Evolutionary conservation across 73 alveolate genomes (phyloP).

Genomic region (Uronychia binucleata): DNA sequence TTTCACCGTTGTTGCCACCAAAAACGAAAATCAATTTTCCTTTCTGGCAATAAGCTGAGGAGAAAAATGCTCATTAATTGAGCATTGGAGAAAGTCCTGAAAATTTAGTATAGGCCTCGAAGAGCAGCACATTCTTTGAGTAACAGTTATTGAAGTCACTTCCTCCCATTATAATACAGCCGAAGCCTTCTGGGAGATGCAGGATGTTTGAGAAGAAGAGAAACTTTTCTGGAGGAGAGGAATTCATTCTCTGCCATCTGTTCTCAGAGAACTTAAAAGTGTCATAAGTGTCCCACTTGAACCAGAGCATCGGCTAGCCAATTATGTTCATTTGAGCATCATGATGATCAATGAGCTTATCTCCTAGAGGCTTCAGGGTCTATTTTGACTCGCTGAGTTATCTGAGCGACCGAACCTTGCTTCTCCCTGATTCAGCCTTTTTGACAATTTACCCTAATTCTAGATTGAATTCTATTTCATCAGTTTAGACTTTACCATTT

Average conservation of each 20-base stretch:
- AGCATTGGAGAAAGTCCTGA: slow-evolving; percentile 32
- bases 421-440: neutral
- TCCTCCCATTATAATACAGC: slow-evolving; percentile 44
- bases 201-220: slow-evolving; percentile 38
- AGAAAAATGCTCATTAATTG: slow-evolving; percentile 44
- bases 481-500: slow-evolving; percentile 1
- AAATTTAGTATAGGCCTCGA: slow-evolving; percentile 5
- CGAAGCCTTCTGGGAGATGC: slow-evolving; percentile 23
- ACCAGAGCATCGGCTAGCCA: slow-evolving; percentile 33
- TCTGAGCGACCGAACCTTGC: too few species aligned
- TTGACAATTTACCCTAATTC: slow-evolving; percentile 8
- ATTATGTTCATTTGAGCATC: neutral
- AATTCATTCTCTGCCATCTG: slow-evolving; percentile 3
- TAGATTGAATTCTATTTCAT: neutral
- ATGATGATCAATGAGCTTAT: too few species aligned
- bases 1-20: slow-evolving; percentile 53
- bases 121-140: slow-evolving; percentile 22
- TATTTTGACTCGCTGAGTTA: too few species aligned
- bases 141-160: slow-evolving; percentile 30
- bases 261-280: slow-evolving; percentile 16
- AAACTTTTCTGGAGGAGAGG: slow-evolving; percentile 13
- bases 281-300: slow-evolving; percentile 43
- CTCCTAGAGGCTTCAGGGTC: too few species aligned
- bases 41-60: slow-evolving; percentile 27
- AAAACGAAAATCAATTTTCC: slow-evolving; percentile 29